A percentile compares a stretch with the other conserved stretches of the same genome.
Evolutionary conservation across 305 asterid species (phyloP).

Genomic region (Fraxinus ornus): DNA sequence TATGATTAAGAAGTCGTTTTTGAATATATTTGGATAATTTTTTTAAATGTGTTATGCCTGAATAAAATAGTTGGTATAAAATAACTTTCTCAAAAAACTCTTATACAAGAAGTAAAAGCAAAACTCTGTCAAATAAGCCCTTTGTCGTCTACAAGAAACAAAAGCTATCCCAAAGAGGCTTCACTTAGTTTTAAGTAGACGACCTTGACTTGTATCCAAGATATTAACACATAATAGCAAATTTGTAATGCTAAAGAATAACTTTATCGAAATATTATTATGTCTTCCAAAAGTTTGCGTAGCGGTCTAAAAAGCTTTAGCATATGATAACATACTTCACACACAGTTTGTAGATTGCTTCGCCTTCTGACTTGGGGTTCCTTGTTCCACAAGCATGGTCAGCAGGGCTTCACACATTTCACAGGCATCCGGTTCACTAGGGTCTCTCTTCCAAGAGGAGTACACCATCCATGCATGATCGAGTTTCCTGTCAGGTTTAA

Average conservation of each 20-base stretch:
- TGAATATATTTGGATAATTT: too few species aligned
- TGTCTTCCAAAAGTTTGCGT: not conserved
- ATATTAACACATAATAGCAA: not conserved
- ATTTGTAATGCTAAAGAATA: not conserved
- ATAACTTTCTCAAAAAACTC: too few species aligned
- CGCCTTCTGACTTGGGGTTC: constrained; percentile 26
- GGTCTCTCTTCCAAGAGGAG: constrained; percentile 66
- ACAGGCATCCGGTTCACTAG: constrained; percentile 56
- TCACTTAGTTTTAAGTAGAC: not conserved
- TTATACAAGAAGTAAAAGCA: too few species aligned
- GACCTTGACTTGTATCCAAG: not conserved
- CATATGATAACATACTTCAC: not conserved
- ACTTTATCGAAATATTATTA: too few species aligned
- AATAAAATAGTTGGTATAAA: not conserved
- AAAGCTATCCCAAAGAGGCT: not conserved
- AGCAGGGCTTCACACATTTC: constrained; percentile 89
- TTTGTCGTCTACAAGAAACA: not conserved
- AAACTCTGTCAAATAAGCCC: not conserved
- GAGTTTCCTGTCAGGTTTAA: constrained; percentile 63
- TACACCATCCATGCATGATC: constrained; percentile 97
- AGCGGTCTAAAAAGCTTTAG: not conserved
- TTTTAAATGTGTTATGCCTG: not conserved
- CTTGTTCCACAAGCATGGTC: constrained; percentile 71
- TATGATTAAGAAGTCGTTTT: too few species aligned
- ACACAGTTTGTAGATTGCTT: not conserved